Evolutionary conservation across 2,329 filamentous ascomycete species (phyloP).

Genomic region (Sodiomyces alkalinus): DNA sequence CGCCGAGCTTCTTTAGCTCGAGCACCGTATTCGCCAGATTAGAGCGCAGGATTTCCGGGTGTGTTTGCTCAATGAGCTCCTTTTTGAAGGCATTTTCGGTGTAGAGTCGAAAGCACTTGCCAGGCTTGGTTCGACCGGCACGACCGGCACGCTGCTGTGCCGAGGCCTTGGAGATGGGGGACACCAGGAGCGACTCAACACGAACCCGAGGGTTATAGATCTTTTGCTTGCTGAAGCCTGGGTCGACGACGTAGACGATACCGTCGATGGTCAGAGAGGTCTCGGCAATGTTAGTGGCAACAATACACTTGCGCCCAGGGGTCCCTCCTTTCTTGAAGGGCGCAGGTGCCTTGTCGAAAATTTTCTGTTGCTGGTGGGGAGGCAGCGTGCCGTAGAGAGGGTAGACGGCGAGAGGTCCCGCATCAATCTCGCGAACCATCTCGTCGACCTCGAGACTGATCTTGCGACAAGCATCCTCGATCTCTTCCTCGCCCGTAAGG

Average conservation of each 20-base stretch:
- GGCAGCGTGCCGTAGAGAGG: constrained; percentile 89
- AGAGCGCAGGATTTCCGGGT: constrained; percentile 88
- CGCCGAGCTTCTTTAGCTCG: constrained; percentile 91
- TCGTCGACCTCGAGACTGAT: constrained; percentile 85
- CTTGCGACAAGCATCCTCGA: constrained; percentile 89
- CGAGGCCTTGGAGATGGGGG: constrained; percentile 93
- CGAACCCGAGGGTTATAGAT: constrained; percentile 96
- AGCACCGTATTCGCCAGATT: constrained; percentile 91
- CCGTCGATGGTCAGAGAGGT: constrained; percentile 96
- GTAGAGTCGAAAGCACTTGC: constrained; percentile 96
- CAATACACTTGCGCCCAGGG: constrained; percentile 84
- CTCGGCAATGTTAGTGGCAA: constrained; percentile 96
- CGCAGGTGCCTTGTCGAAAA: constrained; percentile 78
- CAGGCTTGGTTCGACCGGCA: constrained; percentile 94
- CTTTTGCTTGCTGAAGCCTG: constrained; percentile 98
- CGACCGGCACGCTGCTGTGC: constrained; percentile 95
- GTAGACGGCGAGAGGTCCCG: constrained; percentile 79
- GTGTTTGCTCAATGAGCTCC: constrained; percentile 92
- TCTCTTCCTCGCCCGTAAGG: constrained; percentile 95
- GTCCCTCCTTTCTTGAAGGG: constrained; percentile 60
- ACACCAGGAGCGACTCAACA: constrained; percentile 93
- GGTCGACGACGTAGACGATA: constrained; percentile 98
- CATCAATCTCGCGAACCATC: constrained; percentile 78
- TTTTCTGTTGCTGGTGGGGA: constrained; percentile 83
- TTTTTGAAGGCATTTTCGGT: constrained; percentile 95